These are phyloP conservation scores for Yarrowia deformans DNA, from an alignment of 805 yeast genomes.

Conservation along the genomic window DNA sequence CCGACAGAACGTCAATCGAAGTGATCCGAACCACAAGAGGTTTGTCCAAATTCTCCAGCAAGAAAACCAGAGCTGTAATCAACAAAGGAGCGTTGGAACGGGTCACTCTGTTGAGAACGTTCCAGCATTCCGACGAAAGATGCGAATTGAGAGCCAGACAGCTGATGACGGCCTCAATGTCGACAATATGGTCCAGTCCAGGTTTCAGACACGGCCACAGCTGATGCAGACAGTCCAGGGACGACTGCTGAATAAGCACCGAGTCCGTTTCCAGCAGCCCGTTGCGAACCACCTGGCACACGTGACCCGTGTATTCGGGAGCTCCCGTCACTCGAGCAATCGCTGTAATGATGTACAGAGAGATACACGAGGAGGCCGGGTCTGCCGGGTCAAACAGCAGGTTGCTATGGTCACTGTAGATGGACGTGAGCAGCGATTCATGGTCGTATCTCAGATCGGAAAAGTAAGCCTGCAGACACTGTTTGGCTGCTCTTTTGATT, in stretches of 20 bases:
- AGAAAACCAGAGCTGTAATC: constrained; percentile 7
- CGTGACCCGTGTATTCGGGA: constrained; percentile 17
- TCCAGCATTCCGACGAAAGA: neutral
- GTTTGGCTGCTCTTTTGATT: constrained; percentile 20
- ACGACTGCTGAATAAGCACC: constrained; percentile 1
- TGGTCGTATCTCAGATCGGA: constrained; percentile 6
- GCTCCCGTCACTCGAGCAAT: constrained; percentile 21
- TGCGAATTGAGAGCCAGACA: constrained; percentile 1
- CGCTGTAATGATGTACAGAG: constrained; percentile 25
- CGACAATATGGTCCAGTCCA: constrained; percentile 28
- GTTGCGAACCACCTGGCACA: constrained; percentile 18
- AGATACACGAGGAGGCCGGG: constrained; percentile 6
- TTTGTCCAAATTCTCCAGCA: constrained; percentile 7
- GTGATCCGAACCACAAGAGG: constrained; percentile 8
- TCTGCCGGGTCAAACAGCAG: constrained; percentile 23
- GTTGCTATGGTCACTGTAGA: constrained; percentile 15
- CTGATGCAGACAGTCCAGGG: constrained; percentile 14
- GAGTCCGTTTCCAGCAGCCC: constrained; percentile 26
- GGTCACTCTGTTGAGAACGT: neutral
- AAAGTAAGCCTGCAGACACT: constrained; percentile 30
- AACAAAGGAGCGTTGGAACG: constrained; percentile 22
- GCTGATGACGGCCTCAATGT: constrained; percentile 14
- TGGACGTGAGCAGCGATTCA: constrained; percentile 1
- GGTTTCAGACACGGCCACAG: constrained; percentile 21
- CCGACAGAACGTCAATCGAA: neutral